Conservation (phyloP, 805 yeast genomes). For the Zygoascus biomembranicola region DNA sequence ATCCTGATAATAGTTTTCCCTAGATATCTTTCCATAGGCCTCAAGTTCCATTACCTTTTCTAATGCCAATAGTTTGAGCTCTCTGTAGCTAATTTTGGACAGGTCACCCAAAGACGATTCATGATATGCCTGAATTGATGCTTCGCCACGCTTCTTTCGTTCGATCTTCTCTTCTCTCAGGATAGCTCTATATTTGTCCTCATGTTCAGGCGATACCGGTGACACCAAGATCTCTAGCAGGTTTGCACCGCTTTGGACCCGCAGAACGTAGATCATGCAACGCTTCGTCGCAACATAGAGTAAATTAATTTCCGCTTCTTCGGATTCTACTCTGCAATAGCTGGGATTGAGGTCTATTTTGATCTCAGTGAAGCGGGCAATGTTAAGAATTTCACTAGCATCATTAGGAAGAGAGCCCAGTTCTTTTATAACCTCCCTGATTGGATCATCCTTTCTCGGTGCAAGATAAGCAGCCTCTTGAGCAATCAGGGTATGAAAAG, state of each 20-base stretch:
- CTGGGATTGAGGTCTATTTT: slow-evolving; percentile 55
- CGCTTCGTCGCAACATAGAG: slow-evolving; percentile 72
- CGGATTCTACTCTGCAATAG: slow-evolving; percentile 34
- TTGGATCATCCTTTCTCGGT: slow-evolving; percentile 40
- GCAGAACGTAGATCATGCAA: slow-evolving; percentile 70
- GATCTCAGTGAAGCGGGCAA: slow-evolving; percentile 44
- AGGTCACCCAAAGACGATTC: slow-evolving; percentile 42
- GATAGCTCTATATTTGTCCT: slow-evolving; percentile 49
- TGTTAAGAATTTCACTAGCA: slow-evolving; percentile 40
- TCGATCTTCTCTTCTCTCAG: slow-evolving; percentile 37
- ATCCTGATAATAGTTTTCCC: slow-evolving; percentile 68
- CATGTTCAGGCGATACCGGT: slow-evolving; percentile 63
- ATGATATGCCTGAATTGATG: slow-evolving; percentile 19
- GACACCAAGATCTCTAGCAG: slow-evolving; percentile 61
- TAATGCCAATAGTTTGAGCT: slow-evolving; percentile 66
- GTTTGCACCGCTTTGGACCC: slow-evolving; percentile 65
- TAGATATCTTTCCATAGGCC: slow-evolving; percentile 49
- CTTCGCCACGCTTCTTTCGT: slow-evolving; percentile 24
- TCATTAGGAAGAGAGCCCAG: slow-evolving; percentile 35
- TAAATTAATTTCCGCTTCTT: slow-evolving; percentile 50
- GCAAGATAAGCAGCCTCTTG: slow-evolving; percentile 23
- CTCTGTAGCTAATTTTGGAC: slow-evolving; percentile 47
- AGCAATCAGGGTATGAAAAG: slow-evolving; percentile 31
- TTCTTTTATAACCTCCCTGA: slow-evolving; percentile 37
- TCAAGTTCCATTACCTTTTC: slow-evolving; percentile 74